Evolutionary conservation across 2,329 filamentous ascomycete species (phyloP).

Genomic region (Pseudodiploospora longispora): DNA sequence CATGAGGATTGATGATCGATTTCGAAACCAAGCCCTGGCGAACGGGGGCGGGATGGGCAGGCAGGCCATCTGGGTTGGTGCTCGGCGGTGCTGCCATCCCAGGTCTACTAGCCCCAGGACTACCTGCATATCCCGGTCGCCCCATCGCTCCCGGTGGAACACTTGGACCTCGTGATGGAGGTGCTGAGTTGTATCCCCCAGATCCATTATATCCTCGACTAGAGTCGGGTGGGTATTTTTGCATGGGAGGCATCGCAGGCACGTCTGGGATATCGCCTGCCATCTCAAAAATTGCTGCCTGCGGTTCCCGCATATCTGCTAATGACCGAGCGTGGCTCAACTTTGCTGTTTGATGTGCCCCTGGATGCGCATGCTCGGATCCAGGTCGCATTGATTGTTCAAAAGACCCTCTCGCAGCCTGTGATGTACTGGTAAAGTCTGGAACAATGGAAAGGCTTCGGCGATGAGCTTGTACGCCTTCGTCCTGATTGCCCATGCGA

Average conservation of each 20-base stretch:
- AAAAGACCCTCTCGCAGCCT: conserved; percentile 31
- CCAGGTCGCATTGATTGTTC: conserved; percentile 39
- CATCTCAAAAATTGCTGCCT: conserved; percentile 68
- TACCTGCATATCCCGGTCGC: conserved; percentile 7
- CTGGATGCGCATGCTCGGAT: conserved; percentile 37
- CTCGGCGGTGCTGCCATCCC: conserved; percentile 21
- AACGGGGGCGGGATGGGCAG: conserved; percentile 54
- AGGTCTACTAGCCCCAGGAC: conserved; percentile 10
- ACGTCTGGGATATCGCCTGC: conserved; percentile 52
- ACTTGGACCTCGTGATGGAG: conserved; percentile 21
- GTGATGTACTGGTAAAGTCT: conserved; percentile 31
- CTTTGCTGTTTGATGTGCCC: conserved; percentile 42
- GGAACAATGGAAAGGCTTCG: conserved; percentile 23
- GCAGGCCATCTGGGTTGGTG: conserved; percentile 37
- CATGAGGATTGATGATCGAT: conserved; percentile 46
- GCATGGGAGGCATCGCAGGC: conserved; percentile 36
- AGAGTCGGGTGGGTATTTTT: conserved; percentile 7
- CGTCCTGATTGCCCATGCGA: conserved; percentile 18
- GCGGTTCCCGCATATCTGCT: conserved; percentile 54
- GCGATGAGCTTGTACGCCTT: conserved; percentile 12
- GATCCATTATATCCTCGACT: conserved; percentile 13
- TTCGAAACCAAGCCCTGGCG: conserved; percentile 55
- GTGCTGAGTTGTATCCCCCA: conserved; percentile 19
- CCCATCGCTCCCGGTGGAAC: conserved; percentile 20
- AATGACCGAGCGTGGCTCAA: conserved; percentile 58